phyloP scores from a whole-genome alignment of 805 yeast genomes.

The Teunomyces lycoperdinae region DNA sequence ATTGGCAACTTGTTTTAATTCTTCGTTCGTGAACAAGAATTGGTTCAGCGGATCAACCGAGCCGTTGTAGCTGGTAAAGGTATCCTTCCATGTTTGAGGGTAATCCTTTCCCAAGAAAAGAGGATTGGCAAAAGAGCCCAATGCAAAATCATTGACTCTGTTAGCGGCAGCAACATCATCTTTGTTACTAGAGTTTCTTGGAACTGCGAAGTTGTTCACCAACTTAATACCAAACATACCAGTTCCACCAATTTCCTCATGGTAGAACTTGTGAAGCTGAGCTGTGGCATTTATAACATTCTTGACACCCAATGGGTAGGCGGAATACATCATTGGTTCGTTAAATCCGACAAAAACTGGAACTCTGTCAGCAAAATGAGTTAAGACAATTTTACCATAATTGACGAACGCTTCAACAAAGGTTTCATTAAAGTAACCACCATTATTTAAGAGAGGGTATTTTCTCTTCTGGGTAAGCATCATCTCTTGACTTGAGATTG shows the following conservation, averaged over 20 bases:
- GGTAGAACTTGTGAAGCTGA: slow-evolving; percentile 18
- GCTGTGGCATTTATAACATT: slow-evolving; percentile 24
- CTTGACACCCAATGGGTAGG: slow-evolving; percentile 20
- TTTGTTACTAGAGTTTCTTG: slow-evolving; percentile 19
- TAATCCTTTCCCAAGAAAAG: slow-evolving; percentile 28
- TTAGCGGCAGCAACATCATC: slow-evolving; percentile 24
- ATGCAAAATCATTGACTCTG: slow-evolving; percentile 20
- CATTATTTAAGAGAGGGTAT: slow-evolving; percentile 14
- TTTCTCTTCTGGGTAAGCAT: neutral
- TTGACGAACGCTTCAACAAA: slow-evolving; percentile 30
- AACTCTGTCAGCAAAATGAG: slow-evolving; percentile 29
- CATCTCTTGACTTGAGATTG: neutral
- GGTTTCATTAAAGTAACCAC: slow-evolving; percentile 23
- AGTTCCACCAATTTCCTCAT: slow-evolving; percentile 21
- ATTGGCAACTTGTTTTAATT: slow-evolving; percentile 18
- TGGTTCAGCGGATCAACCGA: slow-evolving; percentile 6
- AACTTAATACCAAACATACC: slow-evolving; percentile 25
- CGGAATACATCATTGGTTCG: slow-evolving; percentile 23
- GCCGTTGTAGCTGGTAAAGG: slow-evolving; percentile 12
- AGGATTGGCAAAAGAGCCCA: slow-evolving; percentile 28
- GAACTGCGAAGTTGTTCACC: slow-evolving; percentile 24
- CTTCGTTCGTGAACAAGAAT: slow-evolving; percentile 21
- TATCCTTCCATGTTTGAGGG: slow-evolving; percentile 20
- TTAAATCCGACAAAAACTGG: slow-evolving; percentile 29
- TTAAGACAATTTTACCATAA: slow-evolving; percentile 28